phyloP scores from a whole-genome alignment of 2,329 filamentous ascomycete species.

The Colletotrichum tanaceti region DNA sequence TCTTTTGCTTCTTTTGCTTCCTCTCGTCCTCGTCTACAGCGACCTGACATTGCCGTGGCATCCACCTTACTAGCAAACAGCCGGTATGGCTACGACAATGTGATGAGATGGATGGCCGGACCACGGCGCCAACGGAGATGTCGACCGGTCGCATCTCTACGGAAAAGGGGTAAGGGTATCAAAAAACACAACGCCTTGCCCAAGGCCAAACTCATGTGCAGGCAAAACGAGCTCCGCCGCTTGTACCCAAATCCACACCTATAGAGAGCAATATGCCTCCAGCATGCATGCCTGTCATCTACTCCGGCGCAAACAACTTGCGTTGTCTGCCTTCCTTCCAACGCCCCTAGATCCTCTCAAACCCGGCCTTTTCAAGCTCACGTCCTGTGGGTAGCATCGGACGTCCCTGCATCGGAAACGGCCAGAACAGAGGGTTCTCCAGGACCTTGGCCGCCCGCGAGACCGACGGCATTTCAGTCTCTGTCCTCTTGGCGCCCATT shows the following conservation, averaged over 20 bases:
- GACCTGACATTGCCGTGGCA: neutral
- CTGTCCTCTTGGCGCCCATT: constrained; percentile 18
- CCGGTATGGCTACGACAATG: neutral
- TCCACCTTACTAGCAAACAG: neutral
- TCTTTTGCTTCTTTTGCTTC: constrained; percentile 7
- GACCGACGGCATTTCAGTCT: constrained; percentile 33
- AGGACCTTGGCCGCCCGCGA: constrained; percentile 51
- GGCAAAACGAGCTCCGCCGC: constrained; percentile 13
- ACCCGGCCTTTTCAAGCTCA: constrained; percentile 64
- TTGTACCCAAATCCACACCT: constrained; percentile 7
- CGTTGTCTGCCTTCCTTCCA: neutral
- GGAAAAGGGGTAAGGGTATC: constrained; percentile 33
- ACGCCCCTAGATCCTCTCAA: constrained; percentile 52
- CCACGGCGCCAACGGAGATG: neutral
- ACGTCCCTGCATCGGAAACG: constrained; percentile 69
- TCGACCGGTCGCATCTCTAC: constrained; percentile 16
- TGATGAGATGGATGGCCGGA: constrained; percentile 10
- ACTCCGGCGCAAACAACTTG: neutral
- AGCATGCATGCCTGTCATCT: neutral
- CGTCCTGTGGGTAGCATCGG: constrained; percentile 63
- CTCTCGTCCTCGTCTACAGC: constrained; percentile 2
- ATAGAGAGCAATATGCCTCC: neutral
- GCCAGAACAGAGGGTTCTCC: constrained; percentile 70
- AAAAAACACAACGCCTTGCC: constrained; percentile 36
- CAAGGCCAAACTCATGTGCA: constrained; percentile 31